Conservation (phyloP, 805 yeast species). For the Henningerozyma blattae region DNA sequence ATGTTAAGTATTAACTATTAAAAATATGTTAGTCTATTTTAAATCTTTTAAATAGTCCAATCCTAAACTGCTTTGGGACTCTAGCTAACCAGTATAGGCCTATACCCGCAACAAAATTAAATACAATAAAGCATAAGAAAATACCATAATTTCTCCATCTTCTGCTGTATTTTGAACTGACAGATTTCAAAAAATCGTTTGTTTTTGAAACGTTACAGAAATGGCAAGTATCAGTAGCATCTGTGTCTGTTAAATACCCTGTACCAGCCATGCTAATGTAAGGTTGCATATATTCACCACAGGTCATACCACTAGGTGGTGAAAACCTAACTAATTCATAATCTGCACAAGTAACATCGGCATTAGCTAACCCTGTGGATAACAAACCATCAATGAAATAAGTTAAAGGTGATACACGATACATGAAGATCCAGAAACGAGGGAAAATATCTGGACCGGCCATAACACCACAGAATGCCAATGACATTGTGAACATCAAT, state of each 20-base stretch:
- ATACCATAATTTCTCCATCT: slow-evolving; percentile 56
- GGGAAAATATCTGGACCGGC: slow-evolving; percentile 44
- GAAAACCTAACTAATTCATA: slow-evolving; percentile 36
- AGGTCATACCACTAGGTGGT: slow-evolving; percentile 46
- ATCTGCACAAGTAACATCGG: slow-evolving; percentile 33
- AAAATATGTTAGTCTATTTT: no score
- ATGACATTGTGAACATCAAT: slow-evolving; percentile 45
- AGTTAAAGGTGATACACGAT: slow-evolving; percentile 59
- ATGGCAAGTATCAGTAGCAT: slow-evolving; percentile 39
- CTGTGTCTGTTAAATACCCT: slow-evolving; percentile 39
- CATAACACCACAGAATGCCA: slow-evolving; percentile 73
- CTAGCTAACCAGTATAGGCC: slow-evolving; percentile 53
- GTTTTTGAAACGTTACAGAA: slow-evolving; percentile 48
- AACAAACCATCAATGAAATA: slow-evolving; percentile 48
- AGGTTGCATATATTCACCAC: slow-evolving; percentile 39
- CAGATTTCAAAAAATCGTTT: slow-evolving; percentile 40
- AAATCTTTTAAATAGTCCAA: no score
- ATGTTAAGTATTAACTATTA: no score
- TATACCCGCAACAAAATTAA: slow-evolving; percentile 31
- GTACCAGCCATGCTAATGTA: slow-evolving; percentile 25
- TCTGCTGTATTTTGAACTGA: slow-evolving; percentile 27
- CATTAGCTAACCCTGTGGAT: slow-evolving; percentile 43
- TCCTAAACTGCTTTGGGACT: no score
- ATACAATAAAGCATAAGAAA: slow-evolving; percentile 37
- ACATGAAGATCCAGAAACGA: slow-evolving; percentile 76